Percentiles rank a stretch among this genome's conserved stretches.
phyloP scores from a whole-genome alignment of 495 filamentous ascomycete species.

The Rhypophila decipiens region DNA sequence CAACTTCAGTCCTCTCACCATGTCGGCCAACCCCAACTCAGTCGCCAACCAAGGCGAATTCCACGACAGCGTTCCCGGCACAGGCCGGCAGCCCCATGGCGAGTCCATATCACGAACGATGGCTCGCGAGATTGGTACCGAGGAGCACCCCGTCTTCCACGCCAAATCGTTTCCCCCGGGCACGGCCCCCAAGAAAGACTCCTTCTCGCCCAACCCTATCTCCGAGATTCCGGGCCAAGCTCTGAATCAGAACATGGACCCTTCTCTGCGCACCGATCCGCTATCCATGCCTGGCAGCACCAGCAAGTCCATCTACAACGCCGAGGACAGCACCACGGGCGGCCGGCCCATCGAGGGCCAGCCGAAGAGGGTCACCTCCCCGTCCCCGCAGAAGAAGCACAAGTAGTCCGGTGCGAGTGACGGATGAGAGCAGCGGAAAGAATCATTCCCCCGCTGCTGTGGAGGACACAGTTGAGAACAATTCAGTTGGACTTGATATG shows the following conservation, averaged over 20 bases:
- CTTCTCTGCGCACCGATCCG: conserved; percentile 30
- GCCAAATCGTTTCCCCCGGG: conserved; percentile 54
- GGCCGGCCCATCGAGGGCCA: neutral
- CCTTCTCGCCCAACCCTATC: conserved; percentile 36
- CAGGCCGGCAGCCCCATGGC: neutral
- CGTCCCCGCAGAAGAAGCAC: no score
- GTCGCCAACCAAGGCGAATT: neutral
- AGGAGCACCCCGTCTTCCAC: conserved; percentile 48
- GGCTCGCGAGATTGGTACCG: neutral
- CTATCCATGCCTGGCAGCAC: conserved; percentile 56
- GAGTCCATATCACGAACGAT: no score
- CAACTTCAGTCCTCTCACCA: no score
- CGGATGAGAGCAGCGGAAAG: no score
- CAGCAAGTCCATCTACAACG: conserved; percentile 50
- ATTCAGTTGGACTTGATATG: no score
- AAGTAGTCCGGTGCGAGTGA: no score
- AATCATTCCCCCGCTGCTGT: no score
- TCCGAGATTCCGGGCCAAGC: conserved; percentile 39
- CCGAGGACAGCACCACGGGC: neutral
- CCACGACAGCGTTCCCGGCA: neutral
- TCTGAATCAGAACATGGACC: conserved; percentile 27
- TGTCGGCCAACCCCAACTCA: neutral
- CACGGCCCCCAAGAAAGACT: conserved; percentile 55
- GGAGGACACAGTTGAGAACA: no score
- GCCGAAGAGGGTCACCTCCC: no score